Evolutionary conservation across 2,329 filamentous ascomycete species (phyloP), one percentile per base, ranked within the genome.

Genomic region (Cladophialophora exuberans): DNA sequence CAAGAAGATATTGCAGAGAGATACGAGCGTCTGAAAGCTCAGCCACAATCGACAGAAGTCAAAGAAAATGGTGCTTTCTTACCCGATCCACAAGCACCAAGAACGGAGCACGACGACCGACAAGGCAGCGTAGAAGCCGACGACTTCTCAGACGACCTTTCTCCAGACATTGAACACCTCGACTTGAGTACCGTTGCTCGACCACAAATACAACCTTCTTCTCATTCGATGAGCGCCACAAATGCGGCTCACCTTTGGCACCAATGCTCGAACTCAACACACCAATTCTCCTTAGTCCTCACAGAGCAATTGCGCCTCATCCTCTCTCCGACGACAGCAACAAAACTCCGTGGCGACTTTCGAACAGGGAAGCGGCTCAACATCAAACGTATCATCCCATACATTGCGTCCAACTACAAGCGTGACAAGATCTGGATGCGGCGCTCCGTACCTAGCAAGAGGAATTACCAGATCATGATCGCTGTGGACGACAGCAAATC

Each of bases 361-460:
- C 89, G 94, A 64, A 99, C 94, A 0, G 94, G 94, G 60, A 99
- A 99, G 72, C 88, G 94, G 0, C 89, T 99, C 65, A 99, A 97
- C 74, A 96, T 99, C 78, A 97, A 97, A 75, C 90, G 93, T 64
- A 99, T 99, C 74, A 99, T 99, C 66, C 94, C 95, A 0, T 99
- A 99, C 76, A 97, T 99, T 65, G 94, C 95, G 1, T 97, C 92
- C 0, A 87, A 89, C 69, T 99, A 97, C 81, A 97, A 97, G 79
- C 89, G 94, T 57, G 94, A 99, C 82, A 99, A 99, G 80, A 99
- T 99, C 74, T 99, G 94, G 94, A 96, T 99, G 87, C 88, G 95
- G 11, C 86, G 95, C 52, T 87, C 85, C 28, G 85, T 96, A 45
- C 95, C 95, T 1, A 93, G 87, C 31, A 97, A 97, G 75, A 88